Conservation (phyloP, 768 basidiomycete genomes). For the Phylloporus arenicola region DNA sequence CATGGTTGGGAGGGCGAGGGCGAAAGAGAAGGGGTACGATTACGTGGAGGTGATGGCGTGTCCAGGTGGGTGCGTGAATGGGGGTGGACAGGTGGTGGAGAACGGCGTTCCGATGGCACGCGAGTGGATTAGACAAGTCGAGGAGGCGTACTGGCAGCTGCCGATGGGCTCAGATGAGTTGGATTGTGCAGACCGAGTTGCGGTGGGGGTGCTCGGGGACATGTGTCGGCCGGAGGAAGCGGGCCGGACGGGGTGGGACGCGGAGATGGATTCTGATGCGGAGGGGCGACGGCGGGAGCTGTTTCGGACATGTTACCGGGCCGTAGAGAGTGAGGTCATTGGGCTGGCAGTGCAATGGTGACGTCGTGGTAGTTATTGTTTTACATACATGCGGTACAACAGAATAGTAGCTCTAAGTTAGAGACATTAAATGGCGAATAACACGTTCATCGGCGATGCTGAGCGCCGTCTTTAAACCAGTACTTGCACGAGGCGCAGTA, state of each 20-base stretch:
- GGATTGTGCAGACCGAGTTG: conserved; percentile 33
- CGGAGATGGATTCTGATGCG: conserved; percentile 37
- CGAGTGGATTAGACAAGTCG: conserved; percentile 78
- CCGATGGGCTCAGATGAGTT: conserved; percentile 22
- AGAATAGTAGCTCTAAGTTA: conserved; percentile 31
- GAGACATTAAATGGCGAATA: conserved; percentile 18
- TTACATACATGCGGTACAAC: conserved; percentile 21
- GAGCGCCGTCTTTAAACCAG: conserved; percentile 48
- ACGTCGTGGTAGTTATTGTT: conserved; percentile 12
- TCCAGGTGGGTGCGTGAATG: conserved; percentile 95
- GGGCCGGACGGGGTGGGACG: conserved; percentile 32
- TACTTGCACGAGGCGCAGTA: conserved; percentile 57
- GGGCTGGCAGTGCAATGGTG: conserved; percentile 75
- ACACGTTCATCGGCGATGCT: conserved; percentile 29
- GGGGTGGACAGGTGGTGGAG: conserved; percentile 77
- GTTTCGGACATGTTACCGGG: conserved; percentile 77
- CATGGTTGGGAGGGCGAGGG: conserved; percentile 26
- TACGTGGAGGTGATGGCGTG: conserved; percentile 99
- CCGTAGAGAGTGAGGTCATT: conserved; percentile 80
- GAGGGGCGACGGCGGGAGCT: conserved; percentile 41
- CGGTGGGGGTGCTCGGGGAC: conserved; percentile 37
- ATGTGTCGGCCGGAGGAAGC: conserved; percentile 32
- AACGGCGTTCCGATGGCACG: conserved; percentile 44
- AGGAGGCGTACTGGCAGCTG: conserved; percentile 72
- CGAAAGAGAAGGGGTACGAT: conserved; percentile 57